A percentile compares a stretch with the other conserved stretches of the same genome.
These are phyloP conservation scores for Cyclotella distinguenda DNA, from an alignment of 108 stramenopile genomes.

Conservation along the genomic window DNA sequence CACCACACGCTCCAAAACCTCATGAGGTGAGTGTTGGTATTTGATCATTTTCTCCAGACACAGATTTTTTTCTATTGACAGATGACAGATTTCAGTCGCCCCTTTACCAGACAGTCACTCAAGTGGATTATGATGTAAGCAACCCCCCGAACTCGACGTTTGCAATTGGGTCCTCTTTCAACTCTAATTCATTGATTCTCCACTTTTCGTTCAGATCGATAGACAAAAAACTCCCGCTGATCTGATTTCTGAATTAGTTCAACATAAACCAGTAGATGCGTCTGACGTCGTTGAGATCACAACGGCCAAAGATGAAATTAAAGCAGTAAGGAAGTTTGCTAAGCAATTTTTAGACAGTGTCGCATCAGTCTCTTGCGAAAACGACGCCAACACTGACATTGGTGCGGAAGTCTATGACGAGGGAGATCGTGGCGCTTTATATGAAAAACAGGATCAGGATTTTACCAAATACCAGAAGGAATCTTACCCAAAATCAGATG, in stretches of 20 bases:
- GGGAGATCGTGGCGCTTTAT: conserved; percentile 22
- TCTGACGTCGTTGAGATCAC: not conserved
- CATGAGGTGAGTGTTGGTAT: no score
- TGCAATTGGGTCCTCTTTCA: no score
- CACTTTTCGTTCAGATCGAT: no score
- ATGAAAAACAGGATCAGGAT: conserved; percentile 47
- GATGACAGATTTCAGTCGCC: no score
- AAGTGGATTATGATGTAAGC: no score
- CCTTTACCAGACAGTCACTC: no score
- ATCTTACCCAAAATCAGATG: conserved; percentile 24
- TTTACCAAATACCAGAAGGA: conserved; percentile 17
- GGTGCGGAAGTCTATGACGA: not conserved
- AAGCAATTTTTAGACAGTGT: conserved; percentile 5
- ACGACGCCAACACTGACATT: not conserved
- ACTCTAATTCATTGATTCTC: no score
- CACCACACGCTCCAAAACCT: no score
- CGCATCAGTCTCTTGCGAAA: not conserved
- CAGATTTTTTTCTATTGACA: no score
- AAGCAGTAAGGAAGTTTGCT: conserved; percentile 1
- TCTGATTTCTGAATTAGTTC: not conserved
- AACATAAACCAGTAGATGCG: conserved; percentile 10
- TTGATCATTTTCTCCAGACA: no score
- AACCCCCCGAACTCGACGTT: no score
- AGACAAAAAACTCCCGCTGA: conserved; percentile 9
- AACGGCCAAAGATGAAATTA: conserved; percentile 15